Conservation (phyloP, 768 basidiomycete genomes). For the Leccinum aurantiacum region DNA sequence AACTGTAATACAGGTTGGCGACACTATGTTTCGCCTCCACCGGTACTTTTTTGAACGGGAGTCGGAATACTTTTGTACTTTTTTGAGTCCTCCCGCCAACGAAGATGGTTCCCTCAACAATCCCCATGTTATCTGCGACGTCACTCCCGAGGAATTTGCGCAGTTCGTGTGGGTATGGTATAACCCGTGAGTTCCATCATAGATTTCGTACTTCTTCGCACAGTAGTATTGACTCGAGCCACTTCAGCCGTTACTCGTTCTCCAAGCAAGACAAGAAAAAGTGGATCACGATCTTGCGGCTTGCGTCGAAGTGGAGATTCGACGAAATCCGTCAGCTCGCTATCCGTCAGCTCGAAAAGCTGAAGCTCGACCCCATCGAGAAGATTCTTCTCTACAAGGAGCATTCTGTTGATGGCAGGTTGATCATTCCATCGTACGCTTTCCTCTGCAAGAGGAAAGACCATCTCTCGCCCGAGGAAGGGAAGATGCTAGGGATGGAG, state of each 20-base stretch:
- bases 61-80: constrained; percentile 30
- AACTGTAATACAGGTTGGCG: constrained; percentile 32
- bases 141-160: constrained; percentile 41
- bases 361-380: constrained; percentile 46
- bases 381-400: constrained; percentile 58
- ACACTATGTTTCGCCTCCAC: constrained; percentile 34
- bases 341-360: constrained; percentile 53
- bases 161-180: constrained; percentile 57
- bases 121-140: constrained; percentile 23
- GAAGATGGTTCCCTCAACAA: constrained; percentile 1
- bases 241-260: constrained; percentile 50
- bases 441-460: constrained; percentile 50
- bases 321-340: constrained; percentile 49
- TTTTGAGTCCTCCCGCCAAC: constrained; percentile 16
- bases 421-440: constrained; percentile 54
- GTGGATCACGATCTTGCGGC: constrained; percentile 55
- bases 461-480: constrained; percentile 55
- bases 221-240: neutral
- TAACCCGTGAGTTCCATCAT: constrained; percentile 32
- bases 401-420: constrained; percentile 45
- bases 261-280: constrained; percentile 49
- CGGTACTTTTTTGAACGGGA: constrained; percentile 39
- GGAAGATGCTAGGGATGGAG: constrained; percentile 54
- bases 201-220: neutral
- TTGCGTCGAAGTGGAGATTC: constrained; percentile 59